Evolutionary conservation across 1,284 basidiomycete genomes (phyloP).

Genomic region (Leucoagaricus sp.): DNA sequence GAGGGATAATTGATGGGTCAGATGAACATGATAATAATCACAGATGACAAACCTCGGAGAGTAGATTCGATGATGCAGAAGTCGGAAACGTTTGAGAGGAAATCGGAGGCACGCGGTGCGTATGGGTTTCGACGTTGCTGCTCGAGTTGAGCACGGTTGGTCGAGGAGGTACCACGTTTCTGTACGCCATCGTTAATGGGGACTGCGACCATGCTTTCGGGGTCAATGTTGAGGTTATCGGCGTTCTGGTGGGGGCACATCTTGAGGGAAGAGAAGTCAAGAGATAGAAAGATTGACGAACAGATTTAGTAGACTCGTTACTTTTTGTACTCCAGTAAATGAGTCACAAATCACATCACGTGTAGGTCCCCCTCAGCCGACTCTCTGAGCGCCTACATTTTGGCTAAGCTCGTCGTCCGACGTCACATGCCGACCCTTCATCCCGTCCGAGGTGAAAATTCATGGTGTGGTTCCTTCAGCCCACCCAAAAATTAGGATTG

Average conservation of each 20-base stretch:
- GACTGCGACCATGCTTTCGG: constrained; percentile 68
- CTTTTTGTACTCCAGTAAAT: constrained; percentile 3
- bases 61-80: constrained; percentile 98
- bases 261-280: constrained; percentile 25
- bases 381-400: neutral
- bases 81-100: constrained; percentile 89
- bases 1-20: no score
- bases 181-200: constrained; percentile 49
- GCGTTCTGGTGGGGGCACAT: constrained; percentile 73
- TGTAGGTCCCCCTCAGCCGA: constrained; percentile 8
- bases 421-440: neutral
- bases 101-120: constrained; percentile 87
- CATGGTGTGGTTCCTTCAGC: no score
- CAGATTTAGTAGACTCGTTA: neutral
- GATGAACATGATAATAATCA: constrained; percentile 9
- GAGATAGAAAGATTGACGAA: constrained; percentile 3
- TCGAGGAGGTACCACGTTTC: constrained; percentile 43
- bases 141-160: constrained; percentile 30
- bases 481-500: no score
- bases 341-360: constrained; percentile 11
- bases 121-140: constrained; percentile 74
- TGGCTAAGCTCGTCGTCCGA: neutral
- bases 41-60: constrained; percentile 69
- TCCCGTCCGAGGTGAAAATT: no score
- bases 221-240: constrained; percentile 46